Conservation (phyloP, 164 flowering plant species). For the Dillenia turbinata region DNA sequence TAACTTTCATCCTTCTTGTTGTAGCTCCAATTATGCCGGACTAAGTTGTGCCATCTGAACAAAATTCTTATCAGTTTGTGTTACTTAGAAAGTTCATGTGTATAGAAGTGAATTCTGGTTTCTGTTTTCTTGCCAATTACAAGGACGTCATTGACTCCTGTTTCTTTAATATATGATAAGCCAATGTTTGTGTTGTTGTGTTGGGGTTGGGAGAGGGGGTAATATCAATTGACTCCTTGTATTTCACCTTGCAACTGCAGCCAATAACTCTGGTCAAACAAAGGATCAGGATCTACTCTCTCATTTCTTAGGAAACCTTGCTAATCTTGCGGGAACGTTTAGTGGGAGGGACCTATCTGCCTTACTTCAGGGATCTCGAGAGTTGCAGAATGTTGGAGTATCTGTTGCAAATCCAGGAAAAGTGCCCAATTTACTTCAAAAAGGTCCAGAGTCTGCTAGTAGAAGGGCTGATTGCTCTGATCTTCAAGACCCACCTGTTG, state of each 20-base stretch:
- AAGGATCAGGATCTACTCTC: constrained; percentile 30
- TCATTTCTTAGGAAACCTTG: constrained; percentile 27
- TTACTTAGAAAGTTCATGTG: no score
- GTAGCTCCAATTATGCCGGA: no score
- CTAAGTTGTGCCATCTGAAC: no score
- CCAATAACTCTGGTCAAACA: constrained; percentile 19
- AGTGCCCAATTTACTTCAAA: constrained; percentile 9
- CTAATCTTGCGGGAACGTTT: constrained; percentile 15
- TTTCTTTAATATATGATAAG: no score
- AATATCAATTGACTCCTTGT: no score
- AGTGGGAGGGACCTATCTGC: constrained; percentile 14
- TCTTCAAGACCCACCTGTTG: constrained; percentile 11
- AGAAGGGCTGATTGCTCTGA: constrained; percentile 8
- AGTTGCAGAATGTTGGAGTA: constrained; percentile 13
- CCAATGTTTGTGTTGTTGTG: no score
- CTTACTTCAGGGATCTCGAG: constrained; percentile 16
- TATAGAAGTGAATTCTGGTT: no score
- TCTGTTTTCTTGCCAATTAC: no score
- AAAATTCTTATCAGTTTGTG: no score
- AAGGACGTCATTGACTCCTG: no score
- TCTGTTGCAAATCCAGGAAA: constrained; percentile 13
- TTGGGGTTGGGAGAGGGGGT: no score
- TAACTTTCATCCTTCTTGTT: no score
- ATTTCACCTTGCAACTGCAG: constrained; percentile 13
- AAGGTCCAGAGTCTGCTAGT: constrained; percentile 9